Conservation (phyloP, 2,329 filamentous ascomycete species). For the Ophiostoma pallidulum region DNA sequence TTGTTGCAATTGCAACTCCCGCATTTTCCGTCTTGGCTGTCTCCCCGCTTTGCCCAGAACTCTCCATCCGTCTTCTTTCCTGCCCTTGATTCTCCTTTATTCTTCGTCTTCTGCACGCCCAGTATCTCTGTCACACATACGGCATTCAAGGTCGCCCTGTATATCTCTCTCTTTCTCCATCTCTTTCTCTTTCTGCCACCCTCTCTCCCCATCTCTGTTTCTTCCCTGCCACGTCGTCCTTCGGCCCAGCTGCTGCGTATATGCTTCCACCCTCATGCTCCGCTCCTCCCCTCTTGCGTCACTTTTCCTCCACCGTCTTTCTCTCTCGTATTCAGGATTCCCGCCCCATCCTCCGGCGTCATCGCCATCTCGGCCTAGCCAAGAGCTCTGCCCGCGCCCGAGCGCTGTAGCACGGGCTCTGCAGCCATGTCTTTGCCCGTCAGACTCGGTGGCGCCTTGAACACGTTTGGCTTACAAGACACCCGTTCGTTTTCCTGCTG, state of each 20-base stretch:
- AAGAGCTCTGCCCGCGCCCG: not conserved
- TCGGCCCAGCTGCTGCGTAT: too few relatives aligned
- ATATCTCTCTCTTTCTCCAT: too few relatives aligned
- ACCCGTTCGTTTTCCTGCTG: conserved; percentile 1
- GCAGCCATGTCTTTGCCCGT: conserved; percentile 5
- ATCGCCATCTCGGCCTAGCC: not conserved
- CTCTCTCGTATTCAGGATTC: too few relatives aligned
- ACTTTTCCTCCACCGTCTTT: too few relatives aligned
- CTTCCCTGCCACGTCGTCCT: not conserved
- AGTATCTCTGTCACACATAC: too few relatives aligned
- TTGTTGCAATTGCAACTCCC: too few relatives aligned
- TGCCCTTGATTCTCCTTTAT: too few relatives aligned
- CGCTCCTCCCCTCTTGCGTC: not conserved
- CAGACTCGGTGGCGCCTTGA: not conserved
- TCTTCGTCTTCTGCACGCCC: too few relatives aligned
- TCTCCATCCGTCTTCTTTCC: too few relatives aligned
- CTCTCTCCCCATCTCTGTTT: not conserved
- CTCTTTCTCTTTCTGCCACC: not conserved
- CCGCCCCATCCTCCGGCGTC: too few relatives aligned
- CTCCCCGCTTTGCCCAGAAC: not conserved
- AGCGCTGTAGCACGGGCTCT: not conserved
- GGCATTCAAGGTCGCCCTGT: too few relatives aligned
- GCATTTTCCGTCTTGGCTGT: not conserved
- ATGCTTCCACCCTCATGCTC: not conserved
- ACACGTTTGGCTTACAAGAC: not conserved